phyloP scores from a whole-genome alignment of 1,284 basidiomycete species.

The Boletus austroedulis region DNA sequence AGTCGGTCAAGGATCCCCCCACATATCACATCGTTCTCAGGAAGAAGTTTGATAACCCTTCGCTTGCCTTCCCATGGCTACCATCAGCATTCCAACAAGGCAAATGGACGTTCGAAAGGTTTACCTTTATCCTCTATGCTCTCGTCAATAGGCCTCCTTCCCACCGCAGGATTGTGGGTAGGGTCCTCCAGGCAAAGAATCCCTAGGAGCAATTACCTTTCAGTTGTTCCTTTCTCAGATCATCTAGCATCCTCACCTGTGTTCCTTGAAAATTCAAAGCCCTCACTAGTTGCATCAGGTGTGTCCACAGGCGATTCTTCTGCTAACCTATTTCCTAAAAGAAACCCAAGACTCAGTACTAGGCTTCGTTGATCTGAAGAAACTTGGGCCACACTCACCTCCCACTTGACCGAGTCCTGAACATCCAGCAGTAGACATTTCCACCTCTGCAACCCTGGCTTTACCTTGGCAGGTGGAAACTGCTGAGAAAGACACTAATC shows the following conservation, averaged over 20 bases:
- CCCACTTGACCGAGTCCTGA: too few relatives aligned
- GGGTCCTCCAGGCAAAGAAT: neutral
- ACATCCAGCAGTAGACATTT: too few relatives aligned
- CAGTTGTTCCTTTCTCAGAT: too few relatives aligned
- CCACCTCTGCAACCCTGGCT: too few relatives aligned
- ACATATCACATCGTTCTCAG: neutral
- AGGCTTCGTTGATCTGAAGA: too few relatives aligned
- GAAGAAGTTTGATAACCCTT: constrained; percentile 1
- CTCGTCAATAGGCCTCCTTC: neutral
- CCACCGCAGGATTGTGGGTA: neutral
- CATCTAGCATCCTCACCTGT: neutral
- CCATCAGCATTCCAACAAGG: too few relatives aligned
- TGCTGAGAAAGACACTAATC: too few relatives aligned
- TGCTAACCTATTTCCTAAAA: neutral
- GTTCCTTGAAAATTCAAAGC: neutral
- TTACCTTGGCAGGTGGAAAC: too few relatives aligned
- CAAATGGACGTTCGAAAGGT: too few relatives aligned
- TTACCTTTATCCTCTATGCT: neutral
- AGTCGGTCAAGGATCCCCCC: neutral
- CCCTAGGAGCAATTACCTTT: neutral
- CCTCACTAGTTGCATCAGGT: neutral
- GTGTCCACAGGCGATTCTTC: neutral
- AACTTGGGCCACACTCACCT: too few relatives aligned
- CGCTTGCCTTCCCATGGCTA: constrained; percentile 5
- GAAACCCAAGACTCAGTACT: too few relatives aligned